Evolutionary conservation across 805 yeast genomes (phyloP).

Genomic region (Pichia thaimueangensis): DNA sequence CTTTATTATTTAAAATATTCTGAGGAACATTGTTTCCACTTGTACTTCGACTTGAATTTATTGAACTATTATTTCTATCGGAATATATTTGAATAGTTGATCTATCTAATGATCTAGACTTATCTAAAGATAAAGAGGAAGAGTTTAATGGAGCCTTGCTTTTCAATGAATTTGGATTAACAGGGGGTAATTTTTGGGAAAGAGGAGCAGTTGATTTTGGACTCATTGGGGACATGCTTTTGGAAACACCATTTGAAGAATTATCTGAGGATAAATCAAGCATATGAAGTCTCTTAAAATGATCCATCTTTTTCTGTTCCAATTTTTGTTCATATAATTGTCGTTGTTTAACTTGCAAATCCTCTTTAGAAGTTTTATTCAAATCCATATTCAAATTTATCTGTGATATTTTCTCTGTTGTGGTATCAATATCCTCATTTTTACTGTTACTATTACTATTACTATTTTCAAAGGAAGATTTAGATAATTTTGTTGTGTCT

Average conservation of each 20-base stretch:
- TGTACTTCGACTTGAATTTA: background rate
- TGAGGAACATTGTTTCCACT: background rate
- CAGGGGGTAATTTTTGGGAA: conserved; percentile 1
- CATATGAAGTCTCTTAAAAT: conserved; percentile 3
- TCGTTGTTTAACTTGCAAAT: background rate
- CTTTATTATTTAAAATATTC: background rate
- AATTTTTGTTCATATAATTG: conserved; percentile 4
- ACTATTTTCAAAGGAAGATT: background rate
- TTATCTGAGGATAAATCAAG: background rate
- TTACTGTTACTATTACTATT: background rate
- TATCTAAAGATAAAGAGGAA: background rate
- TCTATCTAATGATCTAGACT: background rate
- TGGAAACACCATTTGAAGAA: background rate
- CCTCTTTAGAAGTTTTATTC: background rate
- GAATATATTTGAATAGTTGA: background rate
- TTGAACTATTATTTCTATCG: background rate
- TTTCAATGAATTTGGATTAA: background rate
- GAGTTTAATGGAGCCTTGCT: background rate
- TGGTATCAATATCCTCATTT: background rate
- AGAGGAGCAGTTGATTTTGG: conserved; percentile 6
- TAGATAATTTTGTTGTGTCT: conserved; percentile 3
- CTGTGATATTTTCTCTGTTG: too few species aligned
- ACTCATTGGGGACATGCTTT: conserved; percentile 13
- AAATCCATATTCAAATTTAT: too few species aligned
- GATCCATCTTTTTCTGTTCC: conserved; percentile 10